phyloP scores from a whole-genome alignment of 352 stramenopile species.

The Pythium coloratum region DNA sequence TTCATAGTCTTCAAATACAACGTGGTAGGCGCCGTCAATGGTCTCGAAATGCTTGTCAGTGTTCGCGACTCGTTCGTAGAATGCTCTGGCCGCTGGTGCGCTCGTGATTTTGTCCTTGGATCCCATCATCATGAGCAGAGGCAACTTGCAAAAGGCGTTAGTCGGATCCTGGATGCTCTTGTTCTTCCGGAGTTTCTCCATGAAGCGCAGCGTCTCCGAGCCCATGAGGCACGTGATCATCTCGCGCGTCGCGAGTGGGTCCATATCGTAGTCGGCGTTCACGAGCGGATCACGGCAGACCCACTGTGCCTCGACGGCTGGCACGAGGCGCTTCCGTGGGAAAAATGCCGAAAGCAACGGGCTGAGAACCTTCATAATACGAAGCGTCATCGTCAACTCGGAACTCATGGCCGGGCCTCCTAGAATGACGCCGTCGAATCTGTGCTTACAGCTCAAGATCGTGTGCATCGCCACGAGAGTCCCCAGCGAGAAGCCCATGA shows the following conservation, averaged over 20 bases:
- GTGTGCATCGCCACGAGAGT: slow-evolving; percentile 24
- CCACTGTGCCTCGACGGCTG: slow-evolving; percentile 20
- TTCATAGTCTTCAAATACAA: slow-evolving; percentile 64
- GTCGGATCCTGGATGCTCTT: slow-evolving; percentile 15
- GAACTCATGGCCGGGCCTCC: slow-evolving; percentile 17
- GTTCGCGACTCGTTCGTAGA: slow-evolving; percentile 40
- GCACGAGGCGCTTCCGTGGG: slow-evolving; percentile 20
- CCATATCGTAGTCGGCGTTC: slow-evolving; percentile 15
- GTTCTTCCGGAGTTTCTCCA: slow-evolving; percentile 17
- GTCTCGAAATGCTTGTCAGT: slow-evolving; percentile 62
- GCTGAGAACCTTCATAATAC: slow-evolving; percentile 12
- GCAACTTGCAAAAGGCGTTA: slow-evolving; percentile 16
- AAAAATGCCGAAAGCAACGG: slow-evolving; percentile 11
- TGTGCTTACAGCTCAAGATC: slow-evolving; percentile 18
- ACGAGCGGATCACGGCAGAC: slow-evolving; percentile 24
- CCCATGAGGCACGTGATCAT: slow-evolving; percentile 24
- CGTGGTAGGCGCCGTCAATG: slow-evolving; percentile 54
- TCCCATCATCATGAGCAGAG: slow-evolving; percentile 25
- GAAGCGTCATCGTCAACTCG: slow-evolving; percentile 21
- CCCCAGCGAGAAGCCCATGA: not conserved
- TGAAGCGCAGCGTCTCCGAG: slow-evolving; percentile 18
- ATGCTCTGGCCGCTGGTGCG: slow-evolving; percentile 42
- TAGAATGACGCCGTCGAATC: slow-evolving; percentile 19
- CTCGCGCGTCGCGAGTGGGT: slow-evolving; percentile 22
- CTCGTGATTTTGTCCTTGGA: slow-evolving; percentile 25